phyloP scores from a whole-genome alignment of 805 yeast species.

The Kodamaea jinghongensis region DNA sequence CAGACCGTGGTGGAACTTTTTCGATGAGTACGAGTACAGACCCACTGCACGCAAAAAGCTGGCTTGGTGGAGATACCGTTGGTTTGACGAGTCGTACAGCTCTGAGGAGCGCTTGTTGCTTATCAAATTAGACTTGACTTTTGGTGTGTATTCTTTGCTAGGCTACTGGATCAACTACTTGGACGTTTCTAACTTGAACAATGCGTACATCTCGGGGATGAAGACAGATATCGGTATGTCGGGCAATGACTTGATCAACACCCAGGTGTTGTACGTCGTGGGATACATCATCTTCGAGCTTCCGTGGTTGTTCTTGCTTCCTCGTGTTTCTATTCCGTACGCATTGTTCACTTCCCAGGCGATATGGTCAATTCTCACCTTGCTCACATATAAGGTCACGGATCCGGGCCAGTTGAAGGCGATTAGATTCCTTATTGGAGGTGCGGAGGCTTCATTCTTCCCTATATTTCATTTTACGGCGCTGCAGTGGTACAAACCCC shows the following conservation, averaged over 20 bases:
- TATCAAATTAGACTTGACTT: slow-evolving; percentile 22
- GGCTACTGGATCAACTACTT: slow-evolving; percentile 25
- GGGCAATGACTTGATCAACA: slow-evolving; percentile 22
- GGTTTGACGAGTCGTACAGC: slow-evolving; percentile 16
- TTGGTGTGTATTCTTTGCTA: slow-evolving; percentile 22
- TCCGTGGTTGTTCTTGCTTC: slow-evolving; percentile 21
- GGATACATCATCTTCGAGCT: slow-evolving; percentile 22
- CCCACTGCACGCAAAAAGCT: slow-evolving; percentile 11
- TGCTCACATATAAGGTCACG: slow-evolving; percentile 15
- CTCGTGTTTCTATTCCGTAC: slow-evolving; percentile 20
- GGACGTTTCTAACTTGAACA: slow-evolving; percentile 21
- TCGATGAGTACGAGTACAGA: slow-evolving; percentile 35
- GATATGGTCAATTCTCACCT: slow-evolving; percentile 20
- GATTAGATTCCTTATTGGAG: slow-evolving; percentile 20
- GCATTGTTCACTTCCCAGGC: slow-evolving; percentile 19
- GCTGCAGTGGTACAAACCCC: slow-evolving; percentile 24
- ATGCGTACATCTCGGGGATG: slow-evolving; percentile 22
- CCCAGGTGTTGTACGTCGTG: slow-evolving; percentile 20
- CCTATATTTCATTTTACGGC: slow-evolving; percentile 26
- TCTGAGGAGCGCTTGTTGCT: slow-evolving; percentile 22
- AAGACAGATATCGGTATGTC: slow-evolving; percentile 18
- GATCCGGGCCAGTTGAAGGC: slow-evolving; percentile 17
- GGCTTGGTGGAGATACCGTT: slow-evolving; percentile 13
- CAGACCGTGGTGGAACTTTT: slow-evolving; percentile 48
- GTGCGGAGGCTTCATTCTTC: slow-evolving; percentile 26